Conservation (phyloP, 2,329 filamentous ascomycete species). For the Dactylellina drechsleri region DNA sequence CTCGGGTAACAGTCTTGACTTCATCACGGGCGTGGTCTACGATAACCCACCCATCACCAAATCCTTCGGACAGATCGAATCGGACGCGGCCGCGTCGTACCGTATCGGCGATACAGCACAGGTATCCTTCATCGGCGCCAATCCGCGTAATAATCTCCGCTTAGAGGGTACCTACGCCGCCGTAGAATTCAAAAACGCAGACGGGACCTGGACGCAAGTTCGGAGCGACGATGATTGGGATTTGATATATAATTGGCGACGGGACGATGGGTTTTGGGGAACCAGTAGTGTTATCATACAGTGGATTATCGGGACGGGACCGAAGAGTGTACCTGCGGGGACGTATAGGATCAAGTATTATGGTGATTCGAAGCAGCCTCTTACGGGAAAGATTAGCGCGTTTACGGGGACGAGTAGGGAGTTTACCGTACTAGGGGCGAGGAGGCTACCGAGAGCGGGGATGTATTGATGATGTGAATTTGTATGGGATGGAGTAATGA, state of each 20-base stretch:
- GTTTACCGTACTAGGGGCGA: slow-evolving; percentile 63
- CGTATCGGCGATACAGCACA: slow-evolving; percentile 71
- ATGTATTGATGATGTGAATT: slow-evolving; percentile 21
- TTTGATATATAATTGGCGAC: slow-evolving; percentile 80
- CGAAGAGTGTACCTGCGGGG: slow-evolving; percentile 67
- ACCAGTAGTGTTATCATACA: slow-evolving; percentile 80
- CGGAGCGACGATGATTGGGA: slow-evolving; percentile 84
- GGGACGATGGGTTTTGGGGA: slow-evolving; percentile 75
- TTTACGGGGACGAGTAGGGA: slow-evolving; percentile 75
- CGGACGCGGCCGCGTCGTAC: slow-evolving; percentile 68
- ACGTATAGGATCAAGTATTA: slow-evolving; percentile 84
- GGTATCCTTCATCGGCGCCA: slow-evolving; percentile 82
- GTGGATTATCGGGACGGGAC: slow-evolving; percentile 78
- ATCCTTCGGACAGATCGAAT: slow-evolving; percentile 75
- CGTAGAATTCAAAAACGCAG: slow-evolving; percentile 72
- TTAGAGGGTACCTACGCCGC: slow-evolving; percentile 81
- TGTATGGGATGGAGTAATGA: background rate
- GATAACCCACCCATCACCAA: slow-evolving; percentile 75
- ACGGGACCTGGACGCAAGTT: slow-evolving; percentile 72
- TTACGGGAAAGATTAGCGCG: slow-evolving; percentile 70
- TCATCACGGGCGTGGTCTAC: slow-evolving; percentile 81
- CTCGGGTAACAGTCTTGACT: slow-evolving; percentile 76
- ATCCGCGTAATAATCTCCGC: slow-evolving; percentile 86
- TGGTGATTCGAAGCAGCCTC: slow-evolving; percentile 78
- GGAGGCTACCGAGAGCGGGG: slow-evolving; percentile 40